Evolutionary conservation across 2,329 filamentous ascomycete species (phyloP).

Genomic region (Ophiostoma sp.): DNA sequence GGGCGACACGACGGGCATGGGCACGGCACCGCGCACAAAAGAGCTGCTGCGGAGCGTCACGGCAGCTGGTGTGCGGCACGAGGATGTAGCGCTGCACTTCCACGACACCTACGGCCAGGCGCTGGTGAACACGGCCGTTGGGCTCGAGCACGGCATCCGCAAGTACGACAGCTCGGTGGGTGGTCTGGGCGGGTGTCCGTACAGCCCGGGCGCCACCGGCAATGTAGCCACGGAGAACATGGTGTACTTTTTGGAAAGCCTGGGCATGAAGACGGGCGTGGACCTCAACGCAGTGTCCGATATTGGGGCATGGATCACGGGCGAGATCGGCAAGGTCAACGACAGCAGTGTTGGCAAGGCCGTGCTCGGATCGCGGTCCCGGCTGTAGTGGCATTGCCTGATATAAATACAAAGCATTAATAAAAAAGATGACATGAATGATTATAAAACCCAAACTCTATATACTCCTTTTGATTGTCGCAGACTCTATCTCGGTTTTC

Average conservation of each 20-base stretch:
- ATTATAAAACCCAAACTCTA: not conserved
- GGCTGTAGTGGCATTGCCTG: not conserved
- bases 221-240: slow-evolving; percentile 83
- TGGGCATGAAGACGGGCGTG: slow-evolving; percentile 70
- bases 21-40: slow-evolving; percentile 66
- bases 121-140: slow-evolving; percentile 73
- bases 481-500: not conserved
- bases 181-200: slow-evolving; percentile 79
- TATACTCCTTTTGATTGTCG: not conserved
- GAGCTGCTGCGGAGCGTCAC: slow-evolving; percentile 60
- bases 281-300: slow-evolving; percentile 61
- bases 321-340: slow-evolving; percentile 57
- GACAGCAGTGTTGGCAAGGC: slow-evolving; percentile 61
- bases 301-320: slow-evolving; percentile 67
- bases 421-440: not conserved
- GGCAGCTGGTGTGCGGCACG: slow-evolving; percentile 61
- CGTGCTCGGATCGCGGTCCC: slow-evolving; percentile 47
- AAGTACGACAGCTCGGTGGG: slow-evolving; percentile 76
- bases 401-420: not conserved
- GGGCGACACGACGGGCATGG: slow-evolving; percentile 87
- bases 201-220: slow-evolving; percentile 77
- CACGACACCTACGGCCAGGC: slow-evolving; percentile 87
- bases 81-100: slow-evolving; percentile 76
- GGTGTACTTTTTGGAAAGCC: slow-evolving; percentile 68
- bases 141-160: slow-evolving; percentile 69